Base-by-base conservation (phyloP, 371 early-diverging fungal genomes). In the Neoconidiobolus thromboides region DNA sequence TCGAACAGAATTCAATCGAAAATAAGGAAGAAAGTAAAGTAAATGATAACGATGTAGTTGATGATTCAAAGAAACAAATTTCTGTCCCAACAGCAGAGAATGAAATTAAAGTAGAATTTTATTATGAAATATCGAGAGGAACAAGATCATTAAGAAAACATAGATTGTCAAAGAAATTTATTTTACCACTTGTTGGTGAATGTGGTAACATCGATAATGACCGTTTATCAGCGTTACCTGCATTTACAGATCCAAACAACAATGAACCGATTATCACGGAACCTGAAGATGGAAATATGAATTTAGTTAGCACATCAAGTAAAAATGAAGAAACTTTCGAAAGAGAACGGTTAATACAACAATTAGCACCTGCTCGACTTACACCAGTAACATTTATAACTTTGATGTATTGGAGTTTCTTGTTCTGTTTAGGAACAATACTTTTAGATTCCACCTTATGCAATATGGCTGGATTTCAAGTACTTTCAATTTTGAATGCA, bases 391-490 rank as follows among this genome's bases (percentile, higher is more conserved):
- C 26, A 0, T 26, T 26, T 26, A 3, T 57, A 26, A 14, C 15
- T n/a, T 26, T 57, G 38, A 14, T 57, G 44, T 59, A 59, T 14
- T 59, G 60, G 60, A 51, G 50, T 6, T 49, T 40, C 37, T 14
- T 59, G 3, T 59, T 59, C 42, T 37, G n/a, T 15, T n/a, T 59
- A n/a, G 60, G 60, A 14, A 49, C 60, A 12, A 10, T 59, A 1
- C 48, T 59, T 10, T 14, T 59, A n/a, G 60, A 59, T n/a, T 48
- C 48, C 4, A 41, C 48, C 15, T 41, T 59, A 37, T 59, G 60
- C n/a, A 47, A 51, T 15, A 14, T 59, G 43, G 48, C 60, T 39
- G 60, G 60, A 2, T 42, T 51, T 15, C 46, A 59, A 12, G 48
- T 59, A 6, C 10, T 59, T n/a, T 36, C 12, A 3, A 3, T 59